phyloP scores from a whole-genome alignment of 495 filamentous ascomycete species.

The Sabuloglossum arenarium region DNA sequence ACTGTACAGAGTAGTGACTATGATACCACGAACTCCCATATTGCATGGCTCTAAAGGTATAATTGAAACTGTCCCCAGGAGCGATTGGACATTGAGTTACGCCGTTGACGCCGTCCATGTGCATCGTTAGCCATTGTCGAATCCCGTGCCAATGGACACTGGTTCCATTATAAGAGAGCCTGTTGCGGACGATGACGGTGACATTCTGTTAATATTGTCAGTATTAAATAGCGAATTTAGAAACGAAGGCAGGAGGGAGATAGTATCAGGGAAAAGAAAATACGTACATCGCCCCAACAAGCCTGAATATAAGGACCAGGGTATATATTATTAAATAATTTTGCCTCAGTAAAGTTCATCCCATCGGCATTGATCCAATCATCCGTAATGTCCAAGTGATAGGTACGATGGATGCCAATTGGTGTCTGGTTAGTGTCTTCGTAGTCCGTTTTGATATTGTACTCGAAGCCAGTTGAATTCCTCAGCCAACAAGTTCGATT shows the following conservation, averaged over 20 bases:
- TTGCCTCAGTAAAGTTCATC: neutral
- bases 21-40: conserved; percentile 47
- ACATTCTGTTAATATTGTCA: conserved; percentile 11
- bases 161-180: conserved; percentile 19
- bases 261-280: neutral
- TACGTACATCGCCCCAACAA: conserved; percentile 9
- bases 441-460: conserved; percentile 35
- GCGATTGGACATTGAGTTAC: conserved; percentile 25
- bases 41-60: conserved; percentile 26
- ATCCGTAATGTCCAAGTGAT: neutral
- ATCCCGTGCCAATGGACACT: conserved; percentile 23
- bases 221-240: neutral
- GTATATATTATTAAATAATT: conserved; percentile 1
- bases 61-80: conserved; percentile 10
- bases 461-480: conserved; percentile 11
- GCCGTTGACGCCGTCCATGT: conserved; percentile 17
- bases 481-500: neutral
- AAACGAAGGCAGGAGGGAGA: neutral
- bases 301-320: conserved; percentile 7
- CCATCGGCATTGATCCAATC: neutral
- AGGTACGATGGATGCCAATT: conserved; percentile 1
- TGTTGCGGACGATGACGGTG: conserved; percentile 15
- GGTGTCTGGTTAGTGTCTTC: conserved; percentile 20
- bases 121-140: conserved; percentile 16
- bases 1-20: conserved; percentile 32